Base-by-base conservation (phyloP, 2,329 filamentous ascomycete genomes). In the Aureobasidium leucospermi region DNA sequence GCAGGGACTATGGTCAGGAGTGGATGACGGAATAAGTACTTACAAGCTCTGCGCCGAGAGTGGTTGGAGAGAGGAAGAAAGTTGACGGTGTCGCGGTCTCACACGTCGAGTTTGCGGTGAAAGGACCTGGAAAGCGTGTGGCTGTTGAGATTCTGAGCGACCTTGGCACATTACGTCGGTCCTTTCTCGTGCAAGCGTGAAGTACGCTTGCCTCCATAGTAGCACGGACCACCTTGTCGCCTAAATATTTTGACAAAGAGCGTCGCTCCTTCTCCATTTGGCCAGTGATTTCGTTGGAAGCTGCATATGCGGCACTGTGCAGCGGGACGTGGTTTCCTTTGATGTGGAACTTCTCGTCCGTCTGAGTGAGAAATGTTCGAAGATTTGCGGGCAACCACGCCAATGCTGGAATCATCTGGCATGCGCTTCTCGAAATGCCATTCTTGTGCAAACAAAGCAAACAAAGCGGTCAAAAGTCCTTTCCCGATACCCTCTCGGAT, bases 51-150 rank as follows among this genome's bases (percentile, higher is more conserved):
- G 34, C 55, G 43, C 55, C 55, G 55, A 34, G 23, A 58, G 34
- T 39, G 55, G 15, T 36, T 19, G 55, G 34, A 11, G 6, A n/a
- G 52, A 28, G 4, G n/a, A 19, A n/a, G 38, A 23, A 23, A 1
- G 19, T 28, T 15, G 52, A 45, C 52, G 52, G 52, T 45, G 52
- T 56, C 52, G 52, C 41, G 31, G 52, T 56, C 23, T 23, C 41
- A 38, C 52, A 45, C 39, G 52, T 56, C 52, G 52, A 56, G 52
- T 56, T 45, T 56, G 52, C 41, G 52, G 52, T 56, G 52, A 43
- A 29, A 51, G 48, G 32, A 42, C 23, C 23, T 23, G 23, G 23
- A 23, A 23, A 23, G 23, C 23, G 23, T 23, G 23, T 23, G 23
- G 23, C 23, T 23, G 23, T 23, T 23, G 23, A 23, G 23, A 23